Evolutionary conservation across 169 alveolate species (phyloP), one percentile per base, ranked within the genome.

Genomic region (Eimeria praecox): DNA sequence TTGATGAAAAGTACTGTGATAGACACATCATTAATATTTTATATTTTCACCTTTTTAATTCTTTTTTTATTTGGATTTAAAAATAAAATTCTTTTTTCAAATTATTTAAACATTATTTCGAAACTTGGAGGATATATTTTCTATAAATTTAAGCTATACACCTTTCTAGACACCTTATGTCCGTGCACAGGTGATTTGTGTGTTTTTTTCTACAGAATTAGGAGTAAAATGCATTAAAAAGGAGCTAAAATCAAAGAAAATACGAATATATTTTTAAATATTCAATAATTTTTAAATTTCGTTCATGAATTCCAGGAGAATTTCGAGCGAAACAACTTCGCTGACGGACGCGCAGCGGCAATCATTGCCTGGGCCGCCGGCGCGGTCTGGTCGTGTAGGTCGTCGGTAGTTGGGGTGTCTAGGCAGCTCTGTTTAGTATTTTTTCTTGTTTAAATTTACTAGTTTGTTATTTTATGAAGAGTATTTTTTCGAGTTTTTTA

Each of bases 301-400:
- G 12, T 49, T 49, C 56, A 49, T 49, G 12, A 49, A 49, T 8
- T 49, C 5, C 56, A n/a, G n/a, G n/a, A n/a, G n/a, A n/a, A n/a
- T n/a, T n/a, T n/a, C n/a, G n/a, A n/a, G n/a, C n/a, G n/a, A n/a
- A n/a, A n/a, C n/a, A n/a, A n/a, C n/a, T n/a, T n/a, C n/a, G n/a
- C n/a, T n/a, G n/a, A n/a, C n/a, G n/a, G n/a, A n/a, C n/a, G n/a
- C n/a, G n/a, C n/a, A n/a, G n/a, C n/a, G n/a, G n/a, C n/a, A n/a
- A n/a, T n/a, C n/a, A n/a, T n/a, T 49, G 8, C 27, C 38, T 5
- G 38, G 75, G 75, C 75, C 38, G 75, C 30, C 75, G 75, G 75
- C 75, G 75, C 75, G 75, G 75, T 62, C 75, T n/a, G 75, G 75
- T 62, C 75, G 27, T 49, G 20, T 12, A 12, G n/a, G n/a, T n/a